Conservation (phyloP, 2,329 filamentous ascomycete species). For the Hypomyces rosellus region DNA sequence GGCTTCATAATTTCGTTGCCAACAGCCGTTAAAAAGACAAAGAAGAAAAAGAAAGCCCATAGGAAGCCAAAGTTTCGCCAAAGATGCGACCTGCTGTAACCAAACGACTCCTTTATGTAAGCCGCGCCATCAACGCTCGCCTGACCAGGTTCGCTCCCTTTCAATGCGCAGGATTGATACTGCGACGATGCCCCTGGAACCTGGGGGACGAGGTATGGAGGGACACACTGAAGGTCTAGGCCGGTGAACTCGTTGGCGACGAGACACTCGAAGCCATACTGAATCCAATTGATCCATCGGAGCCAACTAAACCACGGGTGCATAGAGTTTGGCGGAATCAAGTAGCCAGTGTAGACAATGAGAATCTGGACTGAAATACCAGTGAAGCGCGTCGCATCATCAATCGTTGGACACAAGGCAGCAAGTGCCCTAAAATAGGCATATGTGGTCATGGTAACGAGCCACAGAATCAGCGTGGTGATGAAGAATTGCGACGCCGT, state of each 20-base stretch:
- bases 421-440: constrained; percentile 55
- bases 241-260: constrained; percentile 58
- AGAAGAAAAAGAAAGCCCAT: constrained; percentile 68
- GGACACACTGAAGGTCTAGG: constrained; percentile 51
- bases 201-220: constrained; percentile 51
- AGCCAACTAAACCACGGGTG: constrained; percentile 61
- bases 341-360: constrained; percentile 62
- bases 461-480: constrained; percentile 55
- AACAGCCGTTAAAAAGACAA: constrained; percentile 63
- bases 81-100: constrained; percentile 51
- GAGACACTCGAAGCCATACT: constrained; percentile 64
- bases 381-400: constrained; percentile 55
- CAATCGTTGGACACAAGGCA: constrained; percentile 51
- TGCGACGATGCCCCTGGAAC: constrained; percentile 22
- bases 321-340: constrained; percentile 51
- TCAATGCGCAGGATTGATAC: constrained; percentile 50
- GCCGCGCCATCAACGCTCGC: constrained; percentile 45
- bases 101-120: constrained; percentile 48
- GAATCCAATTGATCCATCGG: constrained; percentile 60
- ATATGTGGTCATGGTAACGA: constrained; percentile 51
- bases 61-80: constrained; percentile 77
- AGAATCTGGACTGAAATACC: constrained; percentile 55
- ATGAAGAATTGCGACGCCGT: constrained; percentile 63
- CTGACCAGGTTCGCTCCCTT: constrained; percentile 39
- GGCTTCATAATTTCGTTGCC: constrained; percentile 62